Evolutionary conservation across 805 yeast species (phyloP).

Genomic region (Hanseniaspora taiwanica): DNA sequence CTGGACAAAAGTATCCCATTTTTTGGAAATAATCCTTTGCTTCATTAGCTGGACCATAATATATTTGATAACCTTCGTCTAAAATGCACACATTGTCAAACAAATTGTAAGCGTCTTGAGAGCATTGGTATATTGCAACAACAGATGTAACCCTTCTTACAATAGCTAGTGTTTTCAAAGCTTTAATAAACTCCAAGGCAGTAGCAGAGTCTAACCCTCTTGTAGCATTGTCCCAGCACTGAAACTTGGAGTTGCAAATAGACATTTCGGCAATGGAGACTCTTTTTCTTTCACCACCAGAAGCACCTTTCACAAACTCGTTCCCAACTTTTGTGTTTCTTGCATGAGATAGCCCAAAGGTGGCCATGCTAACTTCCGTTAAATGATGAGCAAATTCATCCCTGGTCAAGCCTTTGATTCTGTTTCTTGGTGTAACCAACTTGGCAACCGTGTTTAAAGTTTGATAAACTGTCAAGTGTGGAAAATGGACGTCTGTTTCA

Average conservation of each 20-base stretch:
- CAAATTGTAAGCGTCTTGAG: slow-evolving; percentile 40
- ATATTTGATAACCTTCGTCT: slow-evolving; percentile 46
- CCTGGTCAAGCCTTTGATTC: slow-evolving; percentile 38
- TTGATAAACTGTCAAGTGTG: slow-evolving; percentile 48
- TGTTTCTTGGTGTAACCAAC: slow-evolving; percentile 42
- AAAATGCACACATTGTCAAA: slow-evolving; percentile 41
- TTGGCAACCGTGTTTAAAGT: slow-evolving; percentile 43
- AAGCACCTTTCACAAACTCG: slow-evolving; percentile 54
- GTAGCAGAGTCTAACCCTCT: slow-evolving; percentile 55
- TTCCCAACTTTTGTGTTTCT: slow-evolving; percentile 54
- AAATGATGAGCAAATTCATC: slow-evolving; percentile 34
- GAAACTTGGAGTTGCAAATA: slow-evolving; percentile 33
- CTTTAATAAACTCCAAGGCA: slow-evolving; percentile 42
- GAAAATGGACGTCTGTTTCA: slow-evolving; percentile 51
- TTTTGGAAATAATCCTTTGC: slow-evolving; percentile 37
- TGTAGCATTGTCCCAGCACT: slow-evolving; percentile 50
- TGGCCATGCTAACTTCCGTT: slow-evolving; percentile 40
- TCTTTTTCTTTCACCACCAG: slow-evolving; percentile 68
- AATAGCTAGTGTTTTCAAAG: slow-evolving; percentile 38
- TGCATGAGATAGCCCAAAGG: slow-evolving; percentile 40
- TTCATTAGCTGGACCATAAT: slow-evolving; percentile 31
- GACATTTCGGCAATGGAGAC: slow-evolving; percentile 60
- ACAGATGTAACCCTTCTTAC: slow-evolving; percentile 39
- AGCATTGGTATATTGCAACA: slow-evolving; percentile 48
- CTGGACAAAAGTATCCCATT: slow-evolving; percentile 46